Evolutionary conservation across 164 flowering plant genomes (phyloP), one percentile per base, ranked within the genome.

Genomic region (Piper longum): DNA sequence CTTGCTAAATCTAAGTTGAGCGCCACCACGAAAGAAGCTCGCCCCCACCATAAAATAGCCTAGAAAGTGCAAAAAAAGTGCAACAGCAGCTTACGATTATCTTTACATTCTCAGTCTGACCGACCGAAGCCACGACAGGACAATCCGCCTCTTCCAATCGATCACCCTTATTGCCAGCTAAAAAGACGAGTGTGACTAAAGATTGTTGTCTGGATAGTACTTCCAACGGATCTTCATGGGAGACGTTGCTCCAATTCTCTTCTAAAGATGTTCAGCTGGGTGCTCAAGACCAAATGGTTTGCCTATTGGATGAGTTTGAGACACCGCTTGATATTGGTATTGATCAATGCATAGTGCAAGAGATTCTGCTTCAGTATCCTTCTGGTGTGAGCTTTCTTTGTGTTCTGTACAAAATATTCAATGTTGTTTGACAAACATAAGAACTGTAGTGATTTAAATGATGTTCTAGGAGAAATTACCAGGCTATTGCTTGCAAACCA

Each of bases 311-410:
- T 44, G 71, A 59, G 43, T 80, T 77, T 72, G 86, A 86, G 72
- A 72, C 84, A 56, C 96, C 98, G 45, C 73, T 85, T 67, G 96
- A 89, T 74, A 80, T 87, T 56, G 74, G 87, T 62, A 77, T 92
- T 62, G 81, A 81, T 67, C 86, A 80, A 73, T 88, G 96, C 78
- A 64, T 92, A 12, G 75, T 81, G 73, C 91, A 89, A 74, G 96
- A 86, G 73, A 85, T 92, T 63, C 73, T 71, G 73, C 86, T 89
- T 65, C 96, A 92, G 98, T 92, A 89, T 92, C 96, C 98, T 84
- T 76, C 36, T 44, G 7, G 57, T 70, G 55, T 48, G 9, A 2
- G 11, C 52, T 14, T 48, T 9, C 14, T 48, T 48, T 48, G 12
- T 12, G 12, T 48, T 0, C 36, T 26, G 36, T 48, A 48, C 52